phyloP scores from a whole-genome alignment of 345 rosid genomes.

The Pelargonium nanum region DNA sequence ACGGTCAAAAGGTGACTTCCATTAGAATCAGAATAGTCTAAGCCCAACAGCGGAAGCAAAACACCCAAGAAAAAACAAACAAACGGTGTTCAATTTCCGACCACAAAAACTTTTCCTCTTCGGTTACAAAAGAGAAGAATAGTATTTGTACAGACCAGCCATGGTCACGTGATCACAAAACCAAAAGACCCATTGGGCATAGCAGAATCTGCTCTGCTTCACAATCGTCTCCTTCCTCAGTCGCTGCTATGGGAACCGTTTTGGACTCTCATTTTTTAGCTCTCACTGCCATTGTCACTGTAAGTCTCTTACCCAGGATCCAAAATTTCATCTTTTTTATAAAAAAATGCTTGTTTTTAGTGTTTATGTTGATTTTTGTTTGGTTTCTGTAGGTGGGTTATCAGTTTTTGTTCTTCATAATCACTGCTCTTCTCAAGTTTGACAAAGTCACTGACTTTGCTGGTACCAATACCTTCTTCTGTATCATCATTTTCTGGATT shows the following conservation, averaged over 20 bases:
- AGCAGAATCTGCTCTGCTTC: not conserved
- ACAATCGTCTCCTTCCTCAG: too few species aligned
- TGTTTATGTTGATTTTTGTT: not conserved
- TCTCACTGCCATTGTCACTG: constrained; percentile 63
- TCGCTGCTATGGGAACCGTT: constrained; percentile 50
- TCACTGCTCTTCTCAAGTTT: constrained; percentile 74
- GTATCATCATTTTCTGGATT: not conserved
- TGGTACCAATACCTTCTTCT: constrained; percentile 27
- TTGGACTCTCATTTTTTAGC: constrained; percentile 76
- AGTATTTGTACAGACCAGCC: not conserved
- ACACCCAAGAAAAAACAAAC: not conserved
- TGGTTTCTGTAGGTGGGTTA: constrained; percentile 47
- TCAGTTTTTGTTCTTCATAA: constrained; percentile 59
- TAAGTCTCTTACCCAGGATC: constrained; percentile 10
- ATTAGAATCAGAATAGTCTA: too few species aligned
- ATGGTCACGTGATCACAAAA: not conserved
- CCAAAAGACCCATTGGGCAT: not conserved
- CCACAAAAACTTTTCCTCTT: not conserved
- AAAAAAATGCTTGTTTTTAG: not conserved
- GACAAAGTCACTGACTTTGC: constrained; percentile 96
- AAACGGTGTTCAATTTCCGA: not conserved
- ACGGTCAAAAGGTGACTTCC: too few species aligned
- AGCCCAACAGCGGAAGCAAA: too few species aligned
- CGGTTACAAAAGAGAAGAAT: not conserved
- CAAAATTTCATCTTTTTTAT: not conserved